Percentiles rank a stretch among this genome's conserved stretches.
Conservation (phyloP, 2,329 filamentous ascomycete genomes). For the Aspergillus bombycis region DNA sequence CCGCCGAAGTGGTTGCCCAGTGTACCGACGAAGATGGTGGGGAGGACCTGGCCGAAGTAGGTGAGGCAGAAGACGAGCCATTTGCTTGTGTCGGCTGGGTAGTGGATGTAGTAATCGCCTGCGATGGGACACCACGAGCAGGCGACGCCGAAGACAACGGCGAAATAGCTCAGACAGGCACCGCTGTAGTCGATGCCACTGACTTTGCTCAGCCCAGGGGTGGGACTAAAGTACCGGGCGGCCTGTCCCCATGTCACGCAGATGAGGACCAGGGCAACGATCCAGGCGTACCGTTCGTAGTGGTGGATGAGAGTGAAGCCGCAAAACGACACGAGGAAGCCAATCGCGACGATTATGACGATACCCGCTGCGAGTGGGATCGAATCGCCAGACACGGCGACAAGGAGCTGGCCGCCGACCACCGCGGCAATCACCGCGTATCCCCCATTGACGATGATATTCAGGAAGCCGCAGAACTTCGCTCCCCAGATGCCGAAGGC, state of each 20-base stretch:
- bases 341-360: slow-evolving; percentile 19
- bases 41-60: slow-evolving; percentile 2
- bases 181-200: slow-evolving; percentile 23
- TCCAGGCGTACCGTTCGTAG: slow-evolving; percentile 33
- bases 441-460: slow-evolving; percentile 30
- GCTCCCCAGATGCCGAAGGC: slow-evolving; percentile 33
- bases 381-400: slow-evolving; percentile 27
- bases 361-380: slow-evolving; percentile 30
- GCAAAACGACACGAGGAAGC: slow-evolving; percentile 1
- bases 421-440: slow-evolving; percentile 28
- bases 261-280: slow-evolving; percentile 29
- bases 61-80: slow-evolving; percentile 10
- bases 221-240: slow-evolving; percentile 18
- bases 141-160: slow-evolving; percentile 31
- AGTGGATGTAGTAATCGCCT: slow-evolving; percentile 10
- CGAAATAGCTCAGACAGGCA: slow-evolving; percentile 39
- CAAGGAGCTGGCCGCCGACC: slow-evolving; percentile 27
- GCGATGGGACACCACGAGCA: slow-evolving; percentile 6
- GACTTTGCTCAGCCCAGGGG: slow-evolving; percentile 1
- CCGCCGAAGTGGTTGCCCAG: slow-evolving; percentile 8
- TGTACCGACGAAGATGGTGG: slow-evolving; percentile 3
- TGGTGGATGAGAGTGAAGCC: slow-evolving; percentile 14
- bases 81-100: neutral
- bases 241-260: slow-evolving; percentile 19
- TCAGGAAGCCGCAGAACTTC: slow-evolving; percentile 31